Conservation (phyloP, 2,329 filamentous ascomycete species). For the Metarhizium guizhouense region DNA sequence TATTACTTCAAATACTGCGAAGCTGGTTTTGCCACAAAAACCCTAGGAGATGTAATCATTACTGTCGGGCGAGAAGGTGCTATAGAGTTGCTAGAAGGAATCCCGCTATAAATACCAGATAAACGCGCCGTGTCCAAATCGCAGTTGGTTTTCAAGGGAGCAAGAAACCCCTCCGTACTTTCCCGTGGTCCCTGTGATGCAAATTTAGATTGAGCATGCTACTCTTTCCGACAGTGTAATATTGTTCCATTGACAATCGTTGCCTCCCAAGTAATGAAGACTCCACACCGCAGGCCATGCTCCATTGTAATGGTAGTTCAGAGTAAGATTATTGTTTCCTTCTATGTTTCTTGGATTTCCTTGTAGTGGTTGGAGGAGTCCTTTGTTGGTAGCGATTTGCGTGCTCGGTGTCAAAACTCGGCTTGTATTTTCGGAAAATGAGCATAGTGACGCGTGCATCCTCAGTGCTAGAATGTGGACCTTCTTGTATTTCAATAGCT, state of each 20-base stretch:
- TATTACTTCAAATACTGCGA: slow-evolving; percentile 74
- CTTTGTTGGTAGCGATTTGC: slow-evolving; percentile 52
- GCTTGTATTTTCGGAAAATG: slow-evolving; percentile 74
- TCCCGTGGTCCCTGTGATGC: background rate
- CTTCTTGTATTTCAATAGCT: slow-evolving; percentile 53
- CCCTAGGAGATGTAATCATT: slow-evolving; percentile 63
- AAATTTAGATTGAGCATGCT: background rate
- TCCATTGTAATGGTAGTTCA: background rate
- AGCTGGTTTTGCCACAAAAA: slow-evolving; percentile 63
- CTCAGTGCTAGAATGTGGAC: slow-evolving; percentile 57
- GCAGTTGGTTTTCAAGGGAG: background rate
- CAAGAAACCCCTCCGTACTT: background rate
- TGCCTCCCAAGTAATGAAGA: background rate
- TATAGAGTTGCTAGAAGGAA: slow-evolving; percentile 59
- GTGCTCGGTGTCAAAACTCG: slow-evolving; percentile 76
- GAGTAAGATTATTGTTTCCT: background rate
- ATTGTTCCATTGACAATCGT: background rate
- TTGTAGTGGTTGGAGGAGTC: slow-evolving; percentile 1
- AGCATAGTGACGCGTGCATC: slow-evolving; percentile 89
- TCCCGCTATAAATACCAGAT: slow-evolving; percentile 41
- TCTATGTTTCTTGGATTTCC: slow-evolving; percentile 20
- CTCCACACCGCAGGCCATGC: background rate
- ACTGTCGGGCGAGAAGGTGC: slow-evolving; percentile 58
- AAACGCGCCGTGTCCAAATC: background rate
- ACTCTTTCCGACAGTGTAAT: background rate